Percentiles rank a stretch among this genome's conserved stretches.
phyloP scores from a whole-genome alignment of 768 basidiomycete genomes.

The Cubamyces sp. region DNA sequence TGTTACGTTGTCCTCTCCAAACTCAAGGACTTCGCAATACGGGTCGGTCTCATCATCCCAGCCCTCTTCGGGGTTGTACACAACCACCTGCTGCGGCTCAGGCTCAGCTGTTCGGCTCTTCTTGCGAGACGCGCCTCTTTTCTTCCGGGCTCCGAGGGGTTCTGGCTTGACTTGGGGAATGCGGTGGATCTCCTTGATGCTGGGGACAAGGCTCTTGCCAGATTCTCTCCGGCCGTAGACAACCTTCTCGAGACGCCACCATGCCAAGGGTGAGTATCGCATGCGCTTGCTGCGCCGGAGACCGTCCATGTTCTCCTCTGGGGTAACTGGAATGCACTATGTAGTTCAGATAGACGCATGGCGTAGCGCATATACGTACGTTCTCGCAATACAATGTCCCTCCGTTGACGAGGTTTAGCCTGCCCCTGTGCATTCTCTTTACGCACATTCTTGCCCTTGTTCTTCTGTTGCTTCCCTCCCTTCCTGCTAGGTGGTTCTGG shows the following conservation, averaged over 20 bases:
- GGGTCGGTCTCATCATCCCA: constrained; percentile 84
- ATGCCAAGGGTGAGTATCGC: constrained; percentile 77
- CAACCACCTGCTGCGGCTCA: constrained; percentile 39
- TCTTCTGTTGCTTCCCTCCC: constrained; percentile 19
- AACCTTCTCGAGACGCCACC: constrained; percentile 91
- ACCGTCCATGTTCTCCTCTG: constrained; percentile 43
- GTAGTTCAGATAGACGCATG: not conserved
- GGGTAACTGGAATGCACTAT: constrained; percentile 27
- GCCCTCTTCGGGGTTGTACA: constrained; percentile 57
- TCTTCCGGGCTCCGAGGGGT: constrained; percentile 48
- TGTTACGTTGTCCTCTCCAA: constrained; percentile 55
- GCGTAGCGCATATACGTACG: constrained; percentile 23
- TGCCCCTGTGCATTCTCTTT: constrained; percentile 39
- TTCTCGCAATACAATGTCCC: constrained; percentile 30
- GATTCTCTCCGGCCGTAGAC: constrained; percentile 73
- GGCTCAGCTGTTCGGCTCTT: constrained; percentile 49
- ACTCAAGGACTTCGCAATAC: constrained; percentile 71
- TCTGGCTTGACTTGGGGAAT: constrained; percentile 53
- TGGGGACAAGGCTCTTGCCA: constrained; percentile 57
- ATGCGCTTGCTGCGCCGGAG: constrained; percentile 74
- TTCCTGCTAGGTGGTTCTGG: constrained; percentile 29
- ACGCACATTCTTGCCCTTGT: constrained; percentile 32
- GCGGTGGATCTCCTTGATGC: constrained; percentile 67
- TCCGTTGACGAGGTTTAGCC: constrained; percentile 19
- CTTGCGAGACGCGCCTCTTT: constrained; percentile 40